Evolutionary conservation across 2,329 filamentous ascomycete species (phyloP).

Genomic region (Ophiocordyceps camponoti-saundersi): DNA sequence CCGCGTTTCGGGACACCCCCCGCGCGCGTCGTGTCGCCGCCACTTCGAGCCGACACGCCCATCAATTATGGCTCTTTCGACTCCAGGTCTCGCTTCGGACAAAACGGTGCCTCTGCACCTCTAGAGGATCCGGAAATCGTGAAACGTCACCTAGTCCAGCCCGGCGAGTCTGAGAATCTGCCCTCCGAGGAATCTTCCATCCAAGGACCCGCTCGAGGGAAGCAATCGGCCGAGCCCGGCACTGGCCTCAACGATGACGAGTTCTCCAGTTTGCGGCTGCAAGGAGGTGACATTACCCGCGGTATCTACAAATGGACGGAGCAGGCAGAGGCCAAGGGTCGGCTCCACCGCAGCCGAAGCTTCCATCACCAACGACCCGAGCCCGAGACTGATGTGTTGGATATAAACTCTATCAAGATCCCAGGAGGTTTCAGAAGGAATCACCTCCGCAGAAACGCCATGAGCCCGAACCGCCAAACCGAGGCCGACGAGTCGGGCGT

Average conservation of each 20-base stretch:
- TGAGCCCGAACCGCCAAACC: slow-evolving; percentile 31
- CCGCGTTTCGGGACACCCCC: slow-evolving; percentile 53
- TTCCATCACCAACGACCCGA: slow-evolving; percentile 64
- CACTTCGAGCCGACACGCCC: slow-evolving; percentile 28
- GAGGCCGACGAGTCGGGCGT: slow-evolving; percentile 15
- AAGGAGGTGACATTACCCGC: slow-evolving; percentile 86
- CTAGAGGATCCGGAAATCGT: slow-evolving; percentile 87
- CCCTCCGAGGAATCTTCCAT: slow-evolving; percentile 28
- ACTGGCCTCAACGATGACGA: slow-evolving; percentile 48
- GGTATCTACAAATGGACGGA: slow-evolving; percentile 96
- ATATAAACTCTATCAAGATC: slow-evolving; percentile 81
- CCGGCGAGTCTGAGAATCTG: slow-evolving; percentile 28
- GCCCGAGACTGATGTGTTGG: slow-evolving; percentile 62
- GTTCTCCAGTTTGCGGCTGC: slow-evolving; percentile 83
- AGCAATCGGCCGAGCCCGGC: slow-evolving; percentile 26
- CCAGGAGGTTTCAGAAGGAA: slow-evolving; percentile 89
- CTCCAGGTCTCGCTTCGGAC: slow-evolving; percentile 38
- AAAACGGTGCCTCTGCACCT: slow-evolving; percentile 29
- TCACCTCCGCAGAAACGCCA: slow-evolving; percentile 62
- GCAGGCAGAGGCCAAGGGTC: slow-evolving; percentile 56
- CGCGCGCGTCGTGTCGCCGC: slow-evolving; percentile 40
- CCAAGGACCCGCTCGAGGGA: slow-evolving; percentile 32
- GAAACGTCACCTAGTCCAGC: slow-evolving; percentile 70
- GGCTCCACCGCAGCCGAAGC: slow-evolving; percentile 68
- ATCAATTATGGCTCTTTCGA: slow-evolving; percentile 82